These are phyloP conservation scores for Conoideocrella luteorostrata DNA, from an alignment of 2,329 filamentous ascomycete genomes.

Conservation along the genomic window DNA sequence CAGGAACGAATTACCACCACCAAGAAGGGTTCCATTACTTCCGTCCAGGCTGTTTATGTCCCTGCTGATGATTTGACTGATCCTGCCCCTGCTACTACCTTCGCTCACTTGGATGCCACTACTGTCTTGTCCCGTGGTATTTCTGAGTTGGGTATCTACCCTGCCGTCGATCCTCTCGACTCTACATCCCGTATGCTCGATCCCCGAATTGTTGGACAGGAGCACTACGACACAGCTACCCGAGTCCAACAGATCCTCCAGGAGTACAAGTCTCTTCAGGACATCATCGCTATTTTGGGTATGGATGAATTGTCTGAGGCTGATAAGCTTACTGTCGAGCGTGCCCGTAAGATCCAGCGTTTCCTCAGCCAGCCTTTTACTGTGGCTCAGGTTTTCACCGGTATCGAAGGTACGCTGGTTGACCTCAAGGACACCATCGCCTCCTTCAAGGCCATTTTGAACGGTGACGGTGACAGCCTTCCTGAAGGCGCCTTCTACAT, in stretches of 20 bases:
- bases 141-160: constrained; percentile 99
- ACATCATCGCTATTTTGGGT: constrained; percentile 99
- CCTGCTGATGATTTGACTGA: constrained; percentile 99
- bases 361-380: constrained; percentile 99
- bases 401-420: constrained; percentile 93
- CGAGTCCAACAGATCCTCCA: constrained; percentile 98
- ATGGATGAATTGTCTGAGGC: constrained; percentile 99
- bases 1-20: constrained; percentile 99
- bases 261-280: constrained; percentile 99
- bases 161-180: constrained; percentile 98
- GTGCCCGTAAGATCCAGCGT: constrained; percentile 99
- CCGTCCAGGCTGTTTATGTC: constrained; percentile 99
- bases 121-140: constrained; percentile 99
- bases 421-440: constrained; percentile 97
- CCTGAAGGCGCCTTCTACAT: constrained; percentile 96
- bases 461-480: constrained; percentile 90
- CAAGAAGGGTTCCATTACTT: constrained; percentile 98
- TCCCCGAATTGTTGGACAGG: constrained; percentile 95
- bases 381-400: constrained; percentile 74
- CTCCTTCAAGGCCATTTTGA: constrained; percentile 96
- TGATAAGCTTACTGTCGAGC: constrained; percentile 99
- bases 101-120: constrained; percentile 99
- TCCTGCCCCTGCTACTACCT: constrained; percentile 97
- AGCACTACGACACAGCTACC: constrained; percentile 93
- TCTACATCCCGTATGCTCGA: constrained; percentile 99